phyloP scores from a whole-genome alignment of 208 protist genomes.

The Wallacemonas rigidus region DNA sequence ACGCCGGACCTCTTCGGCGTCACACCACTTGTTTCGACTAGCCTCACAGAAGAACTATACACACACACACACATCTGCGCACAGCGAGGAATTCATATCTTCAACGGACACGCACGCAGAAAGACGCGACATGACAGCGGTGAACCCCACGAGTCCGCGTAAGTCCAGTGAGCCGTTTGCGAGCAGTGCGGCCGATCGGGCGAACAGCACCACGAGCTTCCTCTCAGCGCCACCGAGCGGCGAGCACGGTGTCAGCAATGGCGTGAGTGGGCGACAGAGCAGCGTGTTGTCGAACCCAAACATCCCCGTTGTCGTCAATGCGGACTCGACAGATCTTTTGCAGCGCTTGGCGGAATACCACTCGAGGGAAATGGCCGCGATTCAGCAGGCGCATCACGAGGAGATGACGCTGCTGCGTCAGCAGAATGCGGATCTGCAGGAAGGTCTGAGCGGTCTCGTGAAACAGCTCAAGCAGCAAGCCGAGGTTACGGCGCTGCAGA shows the following conservation, averaged over 20 bases:
- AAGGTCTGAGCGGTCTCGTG: neutral
- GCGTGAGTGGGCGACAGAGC: neutral
- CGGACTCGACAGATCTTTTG: neutral
- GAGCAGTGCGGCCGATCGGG: neutral
- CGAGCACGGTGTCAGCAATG: neutral
- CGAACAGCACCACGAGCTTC: neutral
- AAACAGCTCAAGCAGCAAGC: neutral
- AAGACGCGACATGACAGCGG: neutral
- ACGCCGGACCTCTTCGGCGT: no score
- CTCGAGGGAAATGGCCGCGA: constrained; percentile 1
- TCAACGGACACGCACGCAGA: neutral
- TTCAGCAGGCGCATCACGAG: neutral
- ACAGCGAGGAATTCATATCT: neutral
- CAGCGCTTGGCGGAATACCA: neutral
- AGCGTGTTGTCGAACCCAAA: neutral
- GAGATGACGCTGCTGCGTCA: constrained; percentile 8
- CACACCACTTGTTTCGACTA: no score
- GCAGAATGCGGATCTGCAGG: neutral
- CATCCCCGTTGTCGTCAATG: neutral
- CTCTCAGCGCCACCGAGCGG: neutral
- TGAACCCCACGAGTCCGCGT: neutral
- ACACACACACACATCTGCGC: no score
- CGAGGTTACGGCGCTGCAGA: neutral
- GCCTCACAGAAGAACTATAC: no score
- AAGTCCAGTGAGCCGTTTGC: neutral